Evolutionary conservation across 2,329 filamentous ascomycete species (phyloP).

Genomic region (Fusarium lateritium): DNA sequence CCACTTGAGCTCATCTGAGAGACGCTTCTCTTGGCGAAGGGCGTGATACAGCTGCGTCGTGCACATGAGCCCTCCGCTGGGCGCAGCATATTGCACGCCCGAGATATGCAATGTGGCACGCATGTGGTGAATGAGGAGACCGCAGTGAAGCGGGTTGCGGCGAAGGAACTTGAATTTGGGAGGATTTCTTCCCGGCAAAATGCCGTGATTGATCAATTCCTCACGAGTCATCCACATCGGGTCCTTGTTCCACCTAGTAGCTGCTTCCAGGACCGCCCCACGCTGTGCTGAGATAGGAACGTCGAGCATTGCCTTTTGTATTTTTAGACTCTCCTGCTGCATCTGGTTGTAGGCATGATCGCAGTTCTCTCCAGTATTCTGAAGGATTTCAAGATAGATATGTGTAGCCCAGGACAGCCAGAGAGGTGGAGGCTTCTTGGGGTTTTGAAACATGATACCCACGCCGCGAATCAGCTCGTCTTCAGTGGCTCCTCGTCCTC

Average conservation of each 20-base stretch:
- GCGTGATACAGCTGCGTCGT: slow-evolving; percentile 45
- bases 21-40: slow-evolving; percentile 35
- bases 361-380: slow-evolving; percentile 15
- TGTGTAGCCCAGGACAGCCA: slow-evolving; percentile 39
- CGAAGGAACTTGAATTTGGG: slow-evolving; percentile 36
- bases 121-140: slow-evolving; percentile 40
- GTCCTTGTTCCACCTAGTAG: slow-evolving; percentile 32
- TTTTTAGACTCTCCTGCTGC: slow-evolving; percentile 27
- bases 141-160: slow-evolving; percentile 42
- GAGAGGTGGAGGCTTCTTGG: not conserved
- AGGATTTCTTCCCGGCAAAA: not conserved
- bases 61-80: slow-evolving; percentile 34
- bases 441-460: not conserved
- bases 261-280: slow-evolving; percentile 9
- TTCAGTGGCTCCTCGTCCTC: slow-evolving; percentile 17
- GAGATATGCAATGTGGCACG: slow-evolving; percentile 27
- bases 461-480: slow-evolving; percentile 42
- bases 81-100: slow-evolving; percentile 30
- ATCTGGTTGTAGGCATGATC: slow-evolving; percentile 8
- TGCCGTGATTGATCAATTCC: not conserved
- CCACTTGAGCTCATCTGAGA: slow-evolving; percentile 22
- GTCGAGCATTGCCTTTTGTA: slow-evolving; percentile 33
- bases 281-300: slow-evolving; percentile 13
- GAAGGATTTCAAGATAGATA: slow-evolving; percentile 40
- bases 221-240: slow-evolving; percentile 17